Base-by-base conservation (phyloP, 768 basidiomycete species). In the Rhodotorula diobovata region DNA sequence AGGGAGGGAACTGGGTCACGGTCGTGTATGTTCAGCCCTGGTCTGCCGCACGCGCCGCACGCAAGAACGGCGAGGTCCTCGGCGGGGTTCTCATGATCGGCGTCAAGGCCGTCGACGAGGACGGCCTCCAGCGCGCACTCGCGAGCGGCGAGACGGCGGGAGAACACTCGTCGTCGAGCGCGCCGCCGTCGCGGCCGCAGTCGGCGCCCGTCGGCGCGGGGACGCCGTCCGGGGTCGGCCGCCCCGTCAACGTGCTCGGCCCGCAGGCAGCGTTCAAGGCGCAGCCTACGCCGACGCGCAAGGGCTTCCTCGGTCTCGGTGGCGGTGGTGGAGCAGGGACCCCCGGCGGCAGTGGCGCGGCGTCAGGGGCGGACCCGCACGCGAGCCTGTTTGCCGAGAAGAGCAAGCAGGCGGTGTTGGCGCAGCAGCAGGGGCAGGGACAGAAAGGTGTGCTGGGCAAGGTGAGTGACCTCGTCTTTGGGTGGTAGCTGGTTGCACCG, bases 11-110 rank as follows among this genome's bases (percentile, higher is more conserved):
- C 79, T 91, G 90, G 81, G 91, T 94, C 80, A 85, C 85, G 62
- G 87, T 93, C 63, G 89, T 89, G 6, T 94, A 88, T 77, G 80
- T 81, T 53, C 86, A 89, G 70, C 81, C 86, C 15, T 87, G 85
- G 34, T 90, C 91, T 67, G 91, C 91, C 0, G 80, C 90, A 72
- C 83, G 91, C 20, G 90, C 91, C 4, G 86, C 91, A 25, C 83
- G 90, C 61, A 89, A 89, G 81, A 93, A 88, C 74, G 92, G 92
- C 6, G 91, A 93, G 61, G 81, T 93, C 4, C 78, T 93, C 32
- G 71, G 78, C 46, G 77, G 76, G 9, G 84, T 83, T 59, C 90
- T 86, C 84, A 93, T 93, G 91, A 82, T 93, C 46, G 92, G 91
- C 21, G 87, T 86, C 53, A 91, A 91, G 79, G 58, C 63, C 32